Evolutionary conservation across 2,329 filamentous ascomycete species (phyloP).

Genomic region (Talaromyces islandicus): DNA sequence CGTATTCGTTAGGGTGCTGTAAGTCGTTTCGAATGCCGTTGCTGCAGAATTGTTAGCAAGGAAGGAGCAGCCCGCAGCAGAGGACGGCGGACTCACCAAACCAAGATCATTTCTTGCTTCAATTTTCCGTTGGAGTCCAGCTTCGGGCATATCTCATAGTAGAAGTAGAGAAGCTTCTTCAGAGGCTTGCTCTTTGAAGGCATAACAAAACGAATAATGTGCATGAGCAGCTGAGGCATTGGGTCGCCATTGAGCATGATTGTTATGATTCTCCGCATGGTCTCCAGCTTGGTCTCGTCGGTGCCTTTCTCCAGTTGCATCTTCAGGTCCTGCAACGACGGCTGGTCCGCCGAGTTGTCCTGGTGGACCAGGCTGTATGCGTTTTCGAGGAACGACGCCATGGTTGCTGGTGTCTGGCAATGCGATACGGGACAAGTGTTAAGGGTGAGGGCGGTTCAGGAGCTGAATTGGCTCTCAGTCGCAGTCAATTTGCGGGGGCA

Average conservation of each 20-base stretch:
- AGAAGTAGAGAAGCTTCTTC: conserved; percentile 98
- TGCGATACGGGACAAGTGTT: not conserved
- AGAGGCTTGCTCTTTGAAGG: conserved; percentile 92
- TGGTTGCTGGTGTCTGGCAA: conserved; percentile 44
- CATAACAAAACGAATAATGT: conserved; percentile 99
- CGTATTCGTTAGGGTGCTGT: conserved; percentile 96
- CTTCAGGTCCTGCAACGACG: conserved; percentile 83
- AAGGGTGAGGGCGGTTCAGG: conserved; percentile 13
- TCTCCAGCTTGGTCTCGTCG: conserved; percentile 88
- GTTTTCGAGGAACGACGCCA: conserved; percentile 92
- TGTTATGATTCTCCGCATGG: conserved; percentile 92
- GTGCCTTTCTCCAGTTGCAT: conserved; percentile 89
- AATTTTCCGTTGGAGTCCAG: conserved; percentile 86
- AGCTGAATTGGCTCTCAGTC: conserved; percentile 30
- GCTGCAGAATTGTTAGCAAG: conserved; percentile 60
- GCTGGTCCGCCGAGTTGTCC: conserved; percentile 93
- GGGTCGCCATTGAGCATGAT: conserved; percentile 98
- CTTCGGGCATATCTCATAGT: conserved; percentile 98
- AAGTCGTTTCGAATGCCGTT: conserved; percentile 98
- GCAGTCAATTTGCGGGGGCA: conserved; percentile 14
- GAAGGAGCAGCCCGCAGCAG: not conserved
- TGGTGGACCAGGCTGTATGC: conserved; percentile 95
- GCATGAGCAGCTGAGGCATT: conserved; percentile 94
- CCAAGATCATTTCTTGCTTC: conserved; percentile 99
- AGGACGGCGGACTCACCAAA: conserved; percentile 61